Evolutionary conservation across 2,329 filamentous ascomycete genomes (phyloP), one percentile per base, ranked within the genome.

Genomic region (Fusarium piperis): DNA sequence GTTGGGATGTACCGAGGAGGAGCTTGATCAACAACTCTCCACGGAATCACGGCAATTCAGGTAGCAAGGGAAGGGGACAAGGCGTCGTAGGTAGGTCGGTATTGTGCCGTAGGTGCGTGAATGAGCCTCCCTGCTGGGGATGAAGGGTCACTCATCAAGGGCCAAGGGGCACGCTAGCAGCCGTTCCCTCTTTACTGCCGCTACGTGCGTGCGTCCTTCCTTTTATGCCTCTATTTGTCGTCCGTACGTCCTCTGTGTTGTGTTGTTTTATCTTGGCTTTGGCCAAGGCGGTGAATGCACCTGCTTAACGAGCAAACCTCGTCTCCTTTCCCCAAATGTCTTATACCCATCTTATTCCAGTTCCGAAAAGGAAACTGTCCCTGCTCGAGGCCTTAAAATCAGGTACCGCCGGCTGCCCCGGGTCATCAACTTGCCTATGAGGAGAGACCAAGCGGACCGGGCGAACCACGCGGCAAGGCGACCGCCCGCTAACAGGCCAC

Each of bases 161-260:
- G 55, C 64, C 59, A 36, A 71, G 62, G 63, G 55, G 69, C 60
- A 72, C 71, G 71, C 74, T 75, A 76, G 55, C 53, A 63, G 52
- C 65, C 74, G 72, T 76, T 72, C 65, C 51, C 59, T 63, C 46
- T 58, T 63, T 70, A 57, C 55, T 39, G 51, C 62, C 62, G 57
- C 36, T 44, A 63, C 55, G 20, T 52, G 35, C 59, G 65, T 64
- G 66, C 59, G 67, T 67, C 65, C 35, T 58, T n/a, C n/a, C n/a
- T n/a, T n/a, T 70, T 53, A 65, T 53, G 61, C 53, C 44, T 55
- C 51, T 26, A 23, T 58, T 51, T 65, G 62, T 28, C 20, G 9
- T 48, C 18, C 41, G 35, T 39, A 44, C 41, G 11, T 41, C 38
- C 38, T 41, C 51, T 55, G 15, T 35, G n/a, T 20, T 55, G 15